phyloP scores from a whole-genome alignment of 164 flowering plant genomes.

The Macadamia integrifolia region DNA sequence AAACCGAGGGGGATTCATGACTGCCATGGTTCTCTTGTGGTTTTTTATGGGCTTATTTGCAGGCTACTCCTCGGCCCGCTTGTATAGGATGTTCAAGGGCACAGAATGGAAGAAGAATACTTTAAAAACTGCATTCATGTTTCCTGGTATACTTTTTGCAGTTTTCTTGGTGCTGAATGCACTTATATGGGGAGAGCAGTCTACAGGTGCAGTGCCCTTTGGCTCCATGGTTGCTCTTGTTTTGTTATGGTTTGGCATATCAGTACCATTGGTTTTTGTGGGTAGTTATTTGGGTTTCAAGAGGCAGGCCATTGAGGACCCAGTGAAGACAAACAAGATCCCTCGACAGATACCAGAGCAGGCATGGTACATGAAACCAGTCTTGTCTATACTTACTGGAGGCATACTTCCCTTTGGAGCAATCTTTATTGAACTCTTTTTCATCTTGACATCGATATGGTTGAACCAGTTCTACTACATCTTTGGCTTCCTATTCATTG shows the following conservation, averaged over 20 bases:
- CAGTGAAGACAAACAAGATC: constrained; percentile 75
- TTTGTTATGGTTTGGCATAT: constrained; percentile 75
- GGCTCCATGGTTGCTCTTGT: constrained; percentile 17
- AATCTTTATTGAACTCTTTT: constrained; percentile 75
- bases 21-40: constrained; percentile 45
- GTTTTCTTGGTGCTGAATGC: constrained; percentile 15
- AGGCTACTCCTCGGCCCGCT: constrained; percentile 14
- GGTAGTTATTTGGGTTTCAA: constrained; percentile 76
- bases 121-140: constrained; percentile 12
- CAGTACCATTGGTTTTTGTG: constrained; percentile 71
- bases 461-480: constrained; percentile 20
- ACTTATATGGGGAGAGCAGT: constrained; percentile 16
- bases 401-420: constrained; percentile 82
- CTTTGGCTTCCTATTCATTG: constrained; percentile 17
- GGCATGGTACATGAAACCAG: constrained; percentile 80
- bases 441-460: constrained; percentile 40
- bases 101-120: constrained; percentile 17
- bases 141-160: constrained; percentile 14
- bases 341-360: constrained; percentile 75
- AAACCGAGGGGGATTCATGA: constrained; percentile 42
- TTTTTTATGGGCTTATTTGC: constrained; percentile 42
- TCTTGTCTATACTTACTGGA: constrained; percentile 65
- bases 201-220: constrained; percentile 18
- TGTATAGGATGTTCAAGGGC: constrained; percentile 16
- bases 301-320: constrained; percentile 64